Evolutionary conservation across 768 basidiomycete species (phyloP), one percentile per base, ranked within the genome.

Genomic region (Mycena vulgaris): DNA sequence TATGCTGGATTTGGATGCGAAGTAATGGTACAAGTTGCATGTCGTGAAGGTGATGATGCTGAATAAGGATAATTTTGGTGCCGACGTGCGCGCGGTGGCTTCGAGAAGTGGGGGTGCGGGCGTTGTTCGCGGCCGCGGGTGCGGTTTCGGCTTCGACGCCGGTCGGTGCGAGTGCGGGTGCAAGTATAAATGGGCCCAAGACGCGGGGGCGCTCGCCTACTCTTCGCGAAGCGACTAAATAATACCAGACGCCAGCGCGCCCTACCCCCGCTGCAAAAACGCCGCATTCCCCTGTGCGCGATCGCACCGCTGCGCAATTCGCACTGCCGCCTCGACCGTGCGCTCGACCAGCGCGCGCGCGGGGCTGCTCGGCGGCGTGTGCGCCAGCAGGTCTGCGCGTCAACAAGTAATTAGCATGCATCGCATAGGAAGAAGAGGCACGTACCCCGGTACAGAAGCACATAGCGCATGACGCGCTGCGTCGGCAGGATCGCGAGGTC

Each of bases 391-490:
- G 74, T 90, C 91, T 92, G 53, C 45, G 9, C 17, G 28, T 30
- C 7, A 5, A 25, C 47, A 33, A 7, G n/a, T 7, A 30, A 39
- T 61, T 49, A 17, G 14, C n/a, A n/a, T n/a, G n/a, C n/a, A n/a
- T 11, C 5, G 10, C n/a, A 27, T 23, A 39, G 52, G 47, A 33
- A 47, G 42, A 7, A 31, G 14, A 56, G 30, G 2, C 17, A 80
- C 85, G 65, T 55, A 90, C 90, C 90, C 80, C 82, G 83, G 70
- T 88, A 92, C 47, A 91, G 80, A 47, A 92, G 70, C 5, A 90
- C 91, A 75, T 92, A 92, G 71, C 91, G 84, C 82, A 87, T 89
- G n/a, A 91, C 84, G 33, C 91, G 81, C 77, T 92, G 91, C 13
- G 88, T 87, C 16, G 91, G 91, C 67, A 89, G 79, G 70, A 92